Conservation (phyloP, 2,329 filamentous ascomycete species). For the Nectriaceae sp. region DNA sequence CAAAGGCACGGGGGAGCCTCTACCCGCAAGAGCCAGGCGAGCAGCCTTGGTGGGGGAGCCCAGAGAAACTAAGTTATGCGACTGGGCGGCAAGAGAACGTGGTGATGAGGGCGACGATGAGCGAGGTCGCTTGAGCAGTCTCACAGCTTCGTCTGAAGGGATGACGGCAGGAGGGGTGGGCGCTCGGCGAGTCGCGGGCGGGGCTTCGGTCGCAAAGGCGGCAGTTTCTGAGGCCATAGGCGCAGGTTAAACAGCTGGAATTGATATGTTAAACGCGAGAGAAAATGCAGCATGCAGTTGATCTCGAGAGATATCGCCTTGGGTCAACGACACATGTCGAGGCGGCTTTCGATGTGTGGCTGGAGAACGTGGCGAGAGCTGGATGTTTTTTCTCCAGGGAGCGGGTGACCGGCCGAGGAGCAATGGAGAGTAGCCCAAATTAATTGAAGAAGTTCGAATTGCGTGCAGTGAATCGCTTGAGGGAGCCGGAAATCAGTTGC, state of each 20-base stretch:
- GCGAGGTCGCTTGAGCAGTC: conserved; percentile 47
- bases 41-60: conserved; percentile 57
- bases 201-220: conserved; percentile 53
- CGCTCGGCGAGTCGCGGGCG: conserved; percentile 40
- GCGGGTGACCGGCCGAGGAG: conserved; percentile 8
- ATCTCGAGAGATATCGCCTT: conserved; percentile 24
- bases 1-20: conserved; percentile 48
- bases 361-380: conserved; percentile 48
- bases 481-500: conserved; percentile 14
- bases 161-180: conserved; percentile 38
- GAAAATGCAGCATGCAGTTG: conserved; percentile 23
- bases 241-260: conserved; percentile 23
- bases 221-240: conserved; percentile 58
- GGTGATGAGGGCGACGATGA: conserved; percentile 48
- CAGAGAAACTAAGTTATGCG: conserved; percentile 37
- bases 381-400: conserved; percentile 27
- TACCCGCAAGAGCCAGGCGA: conserved; percentile 47
- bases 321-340: conserved; percentile 38
- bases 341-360: conserved; percentile 42
- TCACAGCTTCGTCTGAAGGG: conserved; percentile 42
- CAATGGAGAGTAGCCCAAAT: background rate
- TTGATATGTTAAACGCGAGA: conserved; percentile 18
- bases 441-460: conserved; percentile 16
- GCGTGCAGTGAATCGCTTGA: conserved; percentile 19
- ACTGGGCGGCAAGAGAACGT: conserved; percentile 29